Conservation (phyloP, 371 early-diverging fungal genomes). For the Rhizomucor miehei region DNA sequence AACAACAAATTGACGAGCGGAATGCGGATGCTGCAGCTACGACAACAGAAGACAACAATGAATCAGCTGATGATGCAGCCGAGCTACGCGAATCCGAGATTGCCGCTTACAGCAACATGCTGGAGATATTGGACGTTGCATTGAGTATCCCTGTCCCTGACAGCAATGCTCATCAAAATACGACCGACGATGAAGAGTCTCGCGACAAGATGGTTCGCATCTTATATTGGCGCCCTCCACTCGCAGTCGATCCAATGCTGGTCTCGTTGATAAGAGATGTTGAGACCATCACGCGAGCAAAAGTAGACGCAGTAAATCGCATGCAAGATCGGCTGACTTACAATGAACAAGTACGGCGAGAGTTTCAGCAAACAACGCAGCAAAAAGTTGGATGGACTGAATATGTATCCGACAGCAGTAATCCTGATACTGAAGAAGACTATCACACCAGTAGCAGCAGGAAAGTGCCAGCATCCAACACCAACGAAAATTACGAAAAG, state of each 20-base stretch:
- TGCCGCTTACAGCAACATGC: constrained; percentile 29
- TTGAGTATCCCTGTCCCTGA: constrained; percentile 59
- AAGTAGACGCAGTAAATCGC: constrained; percentile 47
- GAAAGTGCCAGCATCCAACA: background rate
- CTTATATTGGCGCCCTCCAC: constrained; percentile 55
- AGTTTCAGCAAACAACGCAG: constrained; percentile 35
- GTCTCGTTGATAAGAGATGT: constrained; percentile 29
- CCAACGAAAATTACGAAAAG: constrained; percentile 4
- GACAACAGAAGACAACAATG: constrained; percentile 8
- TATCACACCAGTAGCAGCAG: constrained; percentile 1
- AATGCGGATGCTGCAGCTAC: background rate
- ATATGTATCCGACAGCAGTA: constrained; percentile 21
- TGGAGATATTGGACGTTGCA: constrained; percentile 44
- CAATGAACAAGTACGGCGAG: constrained; percentile 34
- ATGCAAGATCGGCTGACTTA: constrained; percentile 49
- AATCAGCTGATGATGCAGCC: constrained; percentile 22
- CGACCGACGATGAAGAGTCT: constrained; percentile 18
- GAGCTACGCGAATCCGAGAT: constrained; percentile 23
- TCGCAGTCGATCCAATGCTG: constrained; percentile 27
- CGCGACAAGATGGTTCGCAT: constrained; percentile 52
- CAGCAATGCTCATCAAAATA: constrained; percentile 14
- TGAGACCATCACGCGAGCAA: constrained; percentile 26
- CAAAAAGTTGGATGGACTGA: constrained; percentile 41
- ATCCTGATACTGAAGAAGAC: constrained; percentile 3
- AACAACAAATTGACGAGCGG: constrained; percentile 8